phyloP scores from a whole-genome alignment of 345 rosid genomes.

The Dimocarpus longan region DNA sequence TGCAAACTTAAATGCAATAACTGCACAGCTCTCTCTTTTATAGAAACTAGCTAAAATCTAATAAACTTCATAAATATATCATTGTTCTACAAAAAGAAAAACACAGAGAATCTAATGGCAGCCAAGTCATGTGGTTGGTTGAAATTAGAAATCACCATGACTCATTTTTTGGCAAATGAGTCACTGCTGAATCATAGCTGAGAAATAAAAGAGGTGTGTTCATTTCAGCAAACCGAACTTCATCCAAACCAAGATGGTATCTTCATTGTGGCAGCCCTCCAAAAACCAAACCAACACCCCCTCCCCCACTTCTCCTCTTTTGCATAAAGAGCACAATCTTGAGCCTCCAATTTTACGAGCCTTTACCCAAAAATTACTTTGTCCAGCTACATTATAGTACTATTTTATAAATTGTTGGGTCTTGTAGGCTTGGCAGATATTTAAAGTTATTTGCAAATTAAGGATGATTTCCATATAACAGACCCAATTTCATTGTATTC shows the following conservation, averaged over 20 bases:
- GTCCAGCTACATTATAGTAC: neutral
- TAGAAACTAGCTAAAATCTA: neutral
- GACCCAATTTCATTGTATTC: neutral
- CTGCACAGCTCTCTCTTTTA: neutral
- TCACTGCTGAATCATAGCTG: neutral
- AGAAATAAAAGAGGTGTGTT: neutral
- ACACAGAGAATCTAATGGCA: neutral
- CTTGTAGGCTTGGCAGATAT: neutral
- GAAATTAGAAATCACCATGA: neutral
- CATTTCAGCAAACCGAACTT: neutral
- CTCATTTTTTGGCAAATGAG: neutral
- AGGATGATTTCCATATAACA: neutral
- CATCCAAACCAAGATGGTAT: neutral
- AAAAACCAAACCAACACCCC: neutral
- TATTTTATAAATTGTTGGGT: neutral
- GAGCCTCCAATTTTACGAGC: neutral
- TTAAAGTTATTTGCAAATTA: neutral
- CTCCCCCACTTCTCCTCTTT: neutral
- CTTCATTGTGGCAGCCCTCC: neutral
- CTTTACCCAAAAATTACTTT: neutral
- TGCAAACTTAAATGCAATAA: neutral
- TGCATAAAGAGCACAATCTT: neutral
- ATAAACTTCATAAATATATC: neutral
- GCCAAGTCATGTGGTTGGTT: neutral
- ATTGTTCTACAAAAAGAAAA: neutral